phyloP scores from a whole-genome alignment of 345 rosid genomes.

The Arabidopsis thaliana region DNA sequence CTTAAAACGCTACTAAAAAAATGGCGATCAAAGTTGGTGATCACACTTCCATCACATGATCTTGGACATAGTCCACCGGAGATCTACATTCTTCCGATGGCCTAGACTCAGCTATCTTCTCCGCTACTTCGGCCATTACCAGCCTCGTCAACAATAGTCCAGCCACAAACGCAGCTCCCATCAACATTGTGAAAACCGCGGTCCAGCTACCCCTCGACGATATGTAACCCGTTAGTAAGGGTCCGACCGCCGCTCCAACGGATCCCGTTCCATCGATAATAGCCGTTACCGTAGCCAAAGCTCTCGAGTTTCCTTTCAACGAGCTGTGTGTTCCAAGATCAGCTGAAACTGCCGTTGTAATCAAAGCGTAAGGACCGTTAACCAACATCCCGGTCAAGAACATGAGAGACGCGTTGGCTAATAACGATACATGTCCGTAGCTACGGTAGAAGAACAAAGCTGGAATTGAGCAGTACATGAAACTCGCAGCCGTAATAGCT shows the following conservation, averaged over 20 bases:
- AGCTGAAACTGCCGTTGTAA: constrained; percentile 96
- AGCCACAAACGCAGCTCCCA: constrained; percentile 83
- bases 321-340: constrained; percentile 97
- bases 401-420: constrained; percentile 68
- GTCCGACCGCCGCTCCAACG: constrained; percentile 97
- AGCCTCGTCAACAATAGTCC: constrained; percentile 82
- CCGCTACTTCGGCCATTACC: constrained; percentile 75
- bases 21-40: constrained; percentile 31
- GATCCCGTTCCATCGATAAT: constrained; percentile 98
- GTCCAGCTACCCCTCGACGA: constrained; percentile 82
- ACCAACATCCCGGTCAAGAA: constrained; percentile 87
- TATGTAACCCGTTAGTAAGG: constrained; percentile 84
- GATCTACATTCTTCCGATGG: constrained; percentile 39
- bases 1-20: constrained; percentile 34
- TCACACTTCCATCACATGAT: constrained; percentile 42
- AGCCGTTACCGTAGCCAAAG: constrained; percentile 95
- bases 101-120: constrained; percentile 62
- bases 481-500: constrained; percentile 92
- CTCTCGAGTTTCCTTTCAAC: constrained; percentile 82
- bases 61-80: constrained; percentile 31
- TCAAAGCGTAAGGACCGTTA: constrained; percentile 92
- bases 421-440: constrained; percentile 78
- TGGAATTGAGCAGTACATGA: constrained; percentile 92
- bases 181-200: constrained; percentile 88
- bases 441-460: constrained; percentile 80